These are phyloP conservation scores for Dendrocalamus latiflorus DNA, from an alignment of 202 grass and related monocot species.

Conservation along the genomic window DNA sequence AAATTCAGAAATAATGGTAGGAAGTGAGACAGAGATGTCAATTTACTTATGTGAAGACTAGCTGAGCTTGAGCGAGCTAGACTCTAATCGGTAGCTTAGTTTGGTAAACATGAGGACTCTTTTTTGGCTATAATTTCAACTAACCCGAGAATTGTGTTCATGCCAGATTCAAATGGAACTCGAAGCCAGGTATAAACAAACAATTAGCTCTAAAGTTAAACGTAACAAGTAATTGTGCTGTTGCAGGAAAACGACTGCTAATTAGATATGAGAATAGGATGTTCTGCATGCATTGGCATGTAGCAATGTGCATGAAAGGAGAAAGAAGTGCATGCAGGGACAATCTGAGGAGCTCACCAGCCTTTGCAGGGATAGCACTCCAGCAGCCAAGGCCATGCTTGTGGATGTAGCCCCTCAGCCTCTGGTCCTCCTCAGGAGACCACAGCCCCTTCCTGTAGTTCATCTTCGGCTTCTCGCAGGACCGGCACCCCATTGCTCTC, in stretches of 20 bases:
- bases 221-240: background rate
- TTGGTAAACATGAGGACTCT: background rate
- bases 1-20: conserved; percentile 12
- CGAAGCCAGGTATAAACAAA: background rate
- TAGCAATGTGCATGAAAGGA: background rate
- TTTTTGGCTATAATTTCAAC: background rate
- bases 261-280: background rate
- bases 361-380: conserved; percentile 78
- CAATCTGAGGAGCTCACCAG: conserved; percentile 47
- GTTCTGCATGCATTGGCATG: background rate
- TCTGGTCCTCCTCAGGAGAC: conserved; percentile 87
- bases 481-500: conserved; percentile 58
- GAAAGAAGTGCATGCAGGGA: background rate
- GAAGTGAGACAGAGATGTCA: background rate
- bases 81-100: background rate
- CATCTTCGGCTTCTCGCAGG: conserved; percentile 79
- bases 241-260: background rate
- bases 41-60: background rate
- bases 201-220: background rate
- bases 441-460: conserved; percentile 72
- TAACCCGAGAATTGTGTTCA: background rate
- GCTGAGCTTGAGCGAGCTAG: background rate
- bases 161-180: background rate
- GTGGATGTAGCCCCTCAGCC: conserved; percentile 69
- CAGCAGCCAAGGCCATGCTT: conserved; percentile 77